Base-by-base conservation (phyloP, 306 rosid genomes). In the Macrotyloma uniflorum region DNA sequence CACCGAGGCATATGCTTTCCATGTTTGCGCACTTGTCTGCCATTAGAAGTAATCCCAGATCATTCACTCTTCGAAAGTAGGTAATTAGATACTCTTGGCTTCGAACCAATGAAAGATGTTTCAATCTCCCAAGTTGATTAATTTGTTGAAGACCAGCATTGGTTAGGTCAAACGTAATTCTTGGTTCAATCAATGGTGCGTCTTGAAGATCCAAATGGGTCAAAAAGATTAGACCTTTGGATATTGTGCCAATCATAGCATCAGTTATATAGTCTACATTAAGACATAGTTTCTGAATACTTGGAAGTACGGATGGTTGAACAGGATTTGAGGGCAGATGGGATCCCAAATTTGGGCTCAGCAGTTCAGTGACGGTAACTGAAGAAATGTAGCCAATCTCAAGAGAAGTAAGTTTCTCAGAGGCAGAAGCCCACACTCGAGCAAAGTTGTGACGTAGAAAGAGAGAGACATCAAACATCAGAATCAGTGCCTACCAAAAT, bases 1-100 rank as follows among this genome's bases (percentile, higher is more conserved):
- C 98, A 26, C 98, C 93, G 12, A 95, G 92, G 75, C 85, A 89
- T 86, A 95, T 92, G 83, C 96, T 95, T 84, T 95, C 98, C 86
- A 95, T 76, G 77, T 83, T 81, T 28, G 87, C 83, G 65, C 98
- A 95, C 69, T 90, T 91, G 69, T 95, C 98, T 15, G 97, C 98
- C 96, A 95, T 84, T 74, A 92, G 80, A 83, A 95, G 98, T 63
- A 95, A 78, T 32, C 98, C 98, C 13, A 89, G 86, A 85, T 95
- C 97, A 64, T 92, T 95, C 20, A 95, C 98, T 82, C 97, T 87
- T 76, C 90, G 89, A 75, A 95, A 92, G 85, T 83, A 87, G 50
- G 93, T 87, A 16, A 82, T 53, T 24, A 87, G 74, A 81, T 70
- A 89, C 84, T 92, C 98, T 66, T 95, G 98, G 85, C 97, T 87